These are phyloP conservation scores for Gossypium longicalyx DNA, from an alignment of 345 rosid species.

Conservation along the genomic window DNA sequence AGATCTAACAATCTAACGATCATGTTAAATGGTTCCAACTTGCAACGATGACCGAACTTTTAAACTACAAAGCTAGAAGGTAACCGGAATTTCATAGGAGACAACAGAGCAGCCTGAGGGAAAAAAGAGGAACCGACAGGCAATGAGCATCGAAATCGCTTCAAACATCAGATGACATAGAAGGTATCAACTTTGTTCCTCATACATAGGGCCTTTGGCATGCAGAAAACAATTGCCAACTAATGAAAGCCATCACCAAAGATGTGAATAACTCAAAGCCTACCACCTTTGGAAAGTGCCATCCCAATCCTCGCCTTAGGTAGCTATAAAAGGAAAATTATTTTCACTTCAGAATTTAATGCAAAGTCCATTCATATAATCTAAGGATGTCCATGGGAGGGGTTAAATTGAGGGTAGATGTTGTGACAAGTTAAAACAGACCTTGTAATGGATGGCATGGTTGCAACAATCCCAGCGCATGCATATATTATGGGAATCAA, in stretches of 20 bases:
- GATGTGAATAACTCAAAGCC: slow-evolving; percentile 87
- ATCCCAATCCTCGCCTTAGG: slow-evolving; percentile 74
- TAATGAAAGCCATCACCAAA: slow-evolving; percentile 74
- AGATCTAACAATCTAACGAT: background rate
- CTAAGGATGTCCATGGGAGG: background rate
- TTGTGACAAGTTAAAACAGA: slow-evolving; percentile 13
- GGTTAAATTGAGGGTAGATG: slow-evolving; percentile 4
- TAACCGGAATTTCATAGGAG: background rate
- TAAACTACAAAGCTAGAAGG: background rate
- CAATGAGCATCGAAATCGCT: background rate
- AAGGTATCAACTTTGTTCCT: slow-evolving; percentile 15
- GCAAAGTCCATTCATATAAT: background rate
- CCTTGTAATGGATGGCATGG: slow-evolving; percentile 96
- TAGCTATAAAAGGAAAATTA: slow-evolving; percentile 45
- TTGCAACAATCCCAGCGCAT: slow-evolving; percentile 83
- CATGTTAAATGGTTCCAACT: background rate
- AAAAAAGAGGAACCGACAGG: background rate
- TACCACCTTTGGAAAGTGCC: slow-evolving; percentile 88
- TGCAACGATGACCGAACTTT: background rate
- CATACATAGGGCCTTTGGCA: slow-evolving; percentile 81
- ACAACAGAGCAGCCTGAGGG: background rate
- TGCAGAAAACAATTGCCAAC: slow-evolving; percentile 84
- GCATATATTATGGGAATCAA: slow-evolving; percentile 81
- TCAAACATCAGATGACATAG: background rate
- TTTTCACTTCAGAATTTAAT: background rate